Conservation (phyloP, 352 stramenopile genomes). For the Globisporangium mamillatum region DNA sequence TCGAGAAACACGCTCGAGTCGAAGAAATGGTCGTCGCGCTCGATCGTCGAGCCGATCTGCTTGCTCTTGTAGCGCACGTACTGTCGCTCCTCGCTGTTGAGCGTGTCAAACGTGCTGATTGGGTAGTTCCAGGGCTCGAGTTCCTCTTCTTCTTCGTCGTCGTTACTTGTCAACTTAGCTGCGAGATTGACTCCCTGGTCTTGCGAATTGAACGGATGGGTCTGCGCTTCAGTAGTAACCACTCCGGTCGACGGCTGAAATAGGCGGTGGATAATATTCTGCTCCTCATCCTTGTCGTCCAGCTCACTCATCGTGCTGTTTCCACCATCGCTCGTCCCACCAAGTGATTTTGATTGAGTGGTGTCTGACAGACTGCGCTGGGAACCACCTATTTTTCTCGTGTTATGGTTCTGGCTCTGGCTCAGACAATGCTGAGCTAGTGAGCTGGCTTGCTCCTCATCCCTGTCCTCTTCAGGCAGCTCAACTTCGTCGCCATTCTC, state of each 20-base stretch:
- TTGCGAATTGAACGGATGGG: not conserved
- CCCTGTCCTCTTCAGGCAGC: not conserved
- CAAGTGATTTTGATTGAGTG: not conserved
- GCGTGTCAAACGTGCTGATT: conserved; percentile 58
- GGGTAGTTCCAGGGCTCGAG: conserved; percentile 58
- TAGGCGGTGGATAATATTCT: conserved; percentile 13
- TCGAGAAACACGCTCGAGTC: conserved; percentile 59
- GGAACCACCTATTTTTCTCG: not conserved
- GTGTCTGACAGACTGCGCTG: not conserved
- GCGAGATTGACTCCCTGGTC: not conserved
- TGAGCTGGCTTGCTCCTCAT: not conserved
- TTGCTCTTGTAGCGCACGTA: conserved; percentile 65
- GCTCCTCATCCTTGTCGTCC: conserved; percentile 6
- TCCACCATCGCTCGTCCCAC: not conserved
- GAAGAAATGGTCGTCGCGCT: conserved; percentile 69
- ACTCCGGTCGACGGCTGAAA: not conserved
- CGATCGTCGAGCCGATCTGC: conserved; percentile 42
- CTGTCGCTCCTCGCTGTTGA: conserved; percentile 60
- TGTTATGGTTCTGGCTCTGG: not conserved
- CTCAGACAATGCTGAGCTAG: not conserved
- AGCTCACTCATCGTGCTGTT: not conserved
- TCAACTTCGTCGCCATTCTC: conserved; percentile 34
- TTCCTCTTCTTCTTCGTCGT: conserved; percentile 14
- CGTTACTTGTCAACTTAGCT: not conserved
- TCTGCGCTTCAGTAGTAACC: not conserved